These are phyloP conservation scores for Allium fistulosum DNA, from an alignment of 106 monocot genomes.

Conservation along the genomic window DNA sequence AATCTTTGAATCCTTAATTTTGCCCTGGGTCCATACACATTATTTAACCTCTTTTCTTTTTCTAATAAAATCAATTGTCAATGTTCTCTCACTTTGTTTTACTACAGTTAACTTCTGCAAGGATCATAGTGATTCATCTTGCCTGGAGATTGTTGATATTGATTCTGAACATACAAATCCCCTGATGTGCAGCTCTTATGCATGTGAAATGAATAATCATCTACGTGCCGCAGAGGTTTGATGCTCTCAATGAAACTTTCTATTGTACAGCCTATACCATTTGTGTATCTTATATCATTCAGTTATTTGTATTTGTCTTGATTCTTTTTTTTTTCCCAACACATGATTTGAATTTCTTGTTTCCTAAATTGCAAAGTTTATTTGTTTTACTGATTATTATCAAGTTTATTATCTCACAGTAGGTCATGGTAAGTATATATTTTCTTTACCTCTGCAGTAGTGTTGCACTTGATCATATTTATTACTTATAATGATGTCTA, in stretches of 20 bases:
- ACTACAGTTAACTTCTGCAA: not conserved
- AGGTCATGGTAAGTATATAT: too few relatives aligned
- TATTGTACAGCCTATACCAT: not conserved
- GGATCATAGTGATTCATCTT: slow-evolving; percentile 17
- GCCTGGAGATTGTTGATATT: slow-evolving; percentile 38
- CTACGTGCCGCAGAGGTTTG: slow-evolving; percentile 69
- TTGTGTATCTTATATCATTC: too few relatives aligned
- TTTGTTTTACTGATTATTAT: too few relatives aligned
- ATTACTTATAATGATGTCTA: too few relatives aligned
- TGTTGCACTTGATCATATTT: too few relatives aligned
- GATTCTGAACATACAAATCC: slow-evolving; percentile 72
- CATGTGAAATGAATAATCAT: slow-evolving; percentile 58
- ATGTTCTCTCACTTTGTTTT: too few relatives aligned
- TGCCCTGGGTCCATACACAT: too few relatives aligned
- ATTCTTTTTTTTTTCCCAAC: not conserved
- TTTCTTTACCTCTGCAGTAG: too few relatives aligned
- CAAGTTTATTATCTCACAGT: not conserved
- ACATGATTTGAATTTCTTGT: not conserved
- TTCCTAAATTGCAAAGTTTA: too few relatives aligned
- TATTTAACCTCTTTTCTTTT: too few relatives aligned
- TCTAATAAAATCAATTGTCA: too few relatives aligned
- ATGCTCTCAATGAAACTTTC: not conserved
- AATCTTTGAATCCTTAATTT: too few relatives aligned
- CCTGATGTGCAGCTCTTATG: slow-evolving; percentile 73
- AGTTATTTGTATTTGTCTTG: not conserved